Conservation (phyloP, 2,329 filamentous ascomycete species). For the Xylaria sp. region DNA sequence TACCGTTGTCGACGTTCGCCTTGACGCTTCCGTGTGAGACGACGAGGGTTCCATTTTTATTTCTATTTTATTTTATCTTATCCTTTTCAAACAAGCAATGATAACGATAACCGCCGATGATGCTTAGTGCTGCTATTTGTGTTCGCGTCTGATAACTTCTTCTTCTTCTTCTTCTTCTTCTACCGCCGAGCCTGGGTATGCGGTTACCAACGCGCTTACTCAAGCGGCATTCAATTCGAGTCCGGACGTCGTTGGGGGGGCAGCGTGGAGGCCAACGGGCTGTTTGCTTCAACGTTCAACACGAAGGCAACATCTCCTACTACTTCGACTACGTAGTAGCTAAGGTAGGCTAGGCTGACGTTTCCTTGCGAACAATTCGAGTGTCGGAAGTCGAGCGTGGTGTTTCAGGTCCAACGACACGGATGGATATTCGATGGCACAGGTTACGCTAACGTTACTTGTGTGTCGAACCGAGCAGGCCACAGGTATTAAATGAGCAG, state of each 20-base stretch:
- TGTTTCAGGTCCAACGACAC: slow-evolving; percentile 10
- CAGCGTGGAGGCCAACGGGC: neutral
- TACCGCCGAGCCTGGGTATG: neutral
- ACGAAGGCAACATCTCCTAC: neutral
- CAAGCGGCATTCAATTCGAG: neutral
- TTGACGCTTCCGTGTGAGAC: slow-evolving; percentile 23
- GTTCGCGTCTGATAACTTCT: neutral
- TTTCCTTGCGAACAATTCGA: neutral
- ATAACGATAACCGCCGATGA: neutral
- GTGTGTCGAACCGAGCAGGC: neutral
- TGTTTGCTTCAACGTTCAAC: neutral
- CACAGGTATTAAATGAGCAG: slow-evolving; percentile 3
- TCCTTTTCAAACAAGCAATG: no score
- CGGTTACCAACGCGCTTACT: neutral
- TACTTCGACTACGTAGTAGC: no score
- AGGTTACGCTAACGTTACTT: neutral
- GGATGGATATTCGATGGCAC: neutral
- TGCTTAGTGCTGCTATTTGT: slow-evolving; percentile 2
- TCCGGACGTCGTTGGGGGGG: slow-evolving; percentile 7
- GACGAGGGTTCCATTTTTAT: slow-evolving; percentile 27
- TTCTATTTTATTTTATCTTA: no score
- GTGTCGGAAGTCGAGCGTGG: neutral
- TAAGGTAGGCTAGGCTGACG: neutral
- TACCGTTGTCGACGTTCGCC: slow-evolving; percentile 17
- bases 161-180: neutral